Percentiles rank a stretch among this genome's conserved stretches.
Evolutionary conservation across 2,329 filamentous ascomycete species (phyloP).

Genomic region (Hymenoscyphus occultus): DNA sequence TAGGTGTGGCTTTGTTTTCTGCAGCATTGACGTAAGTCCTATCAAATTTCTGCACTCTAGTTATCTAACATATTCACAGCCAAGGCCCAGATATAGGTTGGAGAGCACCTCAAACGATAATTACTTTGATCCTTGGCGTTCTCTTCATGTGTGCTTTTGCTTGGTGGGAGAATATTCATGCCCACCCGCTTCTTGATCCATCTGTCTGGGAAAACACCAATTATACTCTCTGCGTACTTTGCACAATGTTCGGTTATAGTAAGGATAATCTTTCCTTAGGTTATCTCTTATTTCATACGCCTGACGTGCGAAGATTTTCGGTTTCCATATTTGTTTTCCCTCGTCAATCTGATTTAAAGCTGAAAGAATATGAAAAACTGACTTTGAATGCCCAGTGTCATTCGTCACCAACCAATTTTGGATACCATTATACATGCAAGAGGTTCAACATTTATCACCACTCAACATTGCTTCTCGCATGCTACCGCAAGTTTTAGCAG

Average conservation of each 20-base stretch:
- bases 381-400: slow-evolving; percentile 40
- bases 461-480: slow-evolving; percentile 56
- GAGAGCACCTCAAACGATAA: slow-evolving; percentile 60
- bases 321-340: not conserved
- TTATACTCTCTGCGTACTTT: slow-evolving; percentile 54
- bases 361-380: not conserved
- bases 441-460: slow-evolving; percentile 50
- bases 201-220: slow-evolving; percentile 59
- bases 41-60: not conserved
- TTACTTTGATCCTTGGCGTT: slow-evolving; percentile 58
- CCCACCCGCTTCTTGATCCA: slow-evolving; percentile 51
- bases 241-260: slow-evolving; percentile 54
- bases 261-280: not conserved
- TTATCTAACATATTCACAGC: slow-evolving; percentile 18
- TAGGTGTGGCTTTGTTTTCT: slow-evolving; percentile 25
- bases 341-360: too few relatives aligned
- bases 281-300: not conserved
- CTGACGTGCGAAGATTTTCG: not conserved
- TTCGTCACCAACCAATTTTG: slow-evolving; percentile 62
- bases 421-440: slow-evolving; percentile 63
- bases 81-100: slow-evolving; percentile 53
- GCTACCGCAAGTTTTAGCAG: slow-evolving; percentile 62
- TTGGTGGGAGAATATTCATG: slow-evolving; percentile 57
- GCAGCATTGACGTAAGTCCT: slow-evolving; percentile 30
- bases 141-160: slow-evolving; percentile 55